Evolutionary conservation across 306 rosid genomes (phyloP).

Genomic region (Spatholobus suberectus): DNA sequence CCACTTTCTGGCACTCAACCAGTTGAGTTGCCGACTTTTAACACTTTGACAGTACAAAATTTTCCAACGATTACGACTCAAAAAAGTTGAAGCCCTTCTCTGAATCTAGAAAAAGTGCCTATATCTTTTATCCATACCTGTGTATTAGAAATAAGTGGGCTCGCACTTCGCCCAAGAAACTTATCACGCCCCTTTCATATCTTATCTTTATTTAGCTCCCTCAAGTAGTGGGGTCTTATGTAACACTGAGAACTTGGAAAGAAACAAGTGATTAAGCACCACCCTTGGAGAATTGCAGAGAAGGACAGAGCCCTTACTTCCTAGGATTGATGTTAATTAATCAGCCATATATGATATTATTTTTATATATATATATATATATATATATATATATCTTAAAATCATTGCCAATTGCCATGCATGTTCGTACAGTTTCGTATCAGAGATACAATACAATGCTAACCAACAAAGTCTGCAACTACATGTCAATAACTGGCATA

Average conservation of each 20-base stretch:
- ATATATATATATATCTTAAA: not conserved
- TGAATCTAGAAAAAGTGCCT: conserved; percentile 37
- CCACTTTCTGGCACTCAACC: conserved; percentile 36
- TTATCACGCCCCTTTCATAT: conserved; percentile 63
- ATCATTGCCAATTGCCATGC: conserved; percentile 47
- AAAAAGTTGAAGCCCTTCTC: conserved; percentile 22
- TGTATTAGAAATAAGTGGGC: conserved; percentile 52
- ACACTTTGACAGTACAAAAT: conserved; percentile 16
- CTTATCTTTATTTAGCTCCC: conserved; percentile 58
- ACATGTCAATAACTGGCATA: conserved; percentile 28
- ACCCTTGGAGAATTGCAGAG: conserved; percentile 32
- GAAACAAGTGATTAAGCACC: conserved; percentile 49
- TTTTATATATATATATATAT: no score
- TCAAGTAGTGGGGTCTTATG: conserved; percentile 69
- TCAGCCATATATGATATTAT: not conserved
- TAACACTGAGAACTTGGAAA: conserved; percentile 54
- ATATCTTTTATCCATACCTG: conserved; percentile 46
- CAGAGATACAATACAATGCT: conserved; percentile 40
- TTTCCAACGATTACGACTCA: conserved; percentile 39
- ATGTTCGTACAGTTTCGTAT: conserved; percentile 80
- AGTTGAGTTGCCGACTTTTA: not conserved
- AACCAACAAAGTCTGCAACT: conserved; percentile 46
- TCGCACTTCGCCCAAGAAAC: conserved; percentile 77
- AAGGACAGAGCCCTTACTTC: conserved; percentile 23
- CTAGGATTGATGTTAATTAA: conserved; percentile 33